A percentile compares a stretch with the other conserved stretches of the same genome.
phyloP scores from a whole-genome alignment of 768 basidiomycete species.

The Serendipita indica region DNA sequence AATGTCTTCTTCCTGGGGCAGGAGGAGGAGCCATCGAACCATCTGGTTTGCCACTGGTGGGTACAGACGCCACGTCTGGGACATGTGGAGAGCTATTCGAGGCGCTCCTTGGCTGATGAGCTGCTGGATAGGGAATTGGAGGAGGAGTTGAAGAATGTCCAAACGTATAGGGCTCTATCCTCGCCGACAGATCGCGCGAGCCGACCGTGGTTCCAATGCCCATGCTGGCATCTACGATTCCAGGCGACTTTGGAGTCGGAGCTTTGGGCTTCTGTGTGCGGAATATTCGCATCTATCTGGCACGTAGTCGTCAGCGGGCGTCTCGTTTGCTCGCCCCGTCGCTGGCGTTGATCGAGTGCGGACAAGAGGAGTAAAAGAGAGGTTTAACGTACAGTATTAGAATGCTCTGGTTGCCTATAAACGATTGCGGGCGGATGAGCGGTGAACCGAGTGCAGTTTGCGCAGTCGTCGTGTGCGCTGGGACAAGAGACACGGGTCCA shows the following conservation, averaged over 20 bases:
- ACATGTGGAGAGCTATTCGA: background rate
- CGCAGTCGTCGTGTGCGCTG: too few species aligned
- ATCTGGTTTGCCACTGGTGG: background rate
- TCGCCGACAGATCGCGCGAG: background rate
- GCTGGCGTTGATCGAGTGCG: too few species aligned
- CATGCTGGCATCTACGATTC: background rate
- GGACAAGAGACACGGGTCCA: too few species aligned
- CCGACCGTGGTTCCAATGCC: background rate
- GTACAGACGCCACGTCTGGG: background rate
- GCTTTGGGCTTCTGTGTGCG: background rate
- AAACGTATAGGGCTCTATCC: slow-evolving; percentile 8
- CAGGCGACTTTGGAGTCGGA: background rate
- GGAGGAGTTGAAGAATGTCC: background rate
- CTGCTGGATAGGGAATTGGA: background rate
- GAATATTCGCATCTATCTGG: slow-evolving; percentile 4
- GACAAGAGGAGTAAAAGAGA: too few species aligned
- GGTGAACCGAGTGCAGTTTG: too few species aligned
- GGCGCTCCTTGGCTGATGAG: background rate
- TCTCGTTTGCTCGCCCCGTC: too few species aligned
- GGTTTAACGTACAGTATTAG: too few species aligned
- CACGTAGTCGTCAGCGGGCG: too few species aligned
- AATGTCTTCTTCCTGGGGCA: too few species aligned
- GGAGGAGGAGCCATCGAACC: background rate
- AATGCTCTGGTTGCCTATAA: too few species aligned
- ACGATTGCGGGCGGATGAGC: too few species aligned